Base-by-base conservation (phyloP, 257 asterid species). In the Striga asiatica region DNA sequence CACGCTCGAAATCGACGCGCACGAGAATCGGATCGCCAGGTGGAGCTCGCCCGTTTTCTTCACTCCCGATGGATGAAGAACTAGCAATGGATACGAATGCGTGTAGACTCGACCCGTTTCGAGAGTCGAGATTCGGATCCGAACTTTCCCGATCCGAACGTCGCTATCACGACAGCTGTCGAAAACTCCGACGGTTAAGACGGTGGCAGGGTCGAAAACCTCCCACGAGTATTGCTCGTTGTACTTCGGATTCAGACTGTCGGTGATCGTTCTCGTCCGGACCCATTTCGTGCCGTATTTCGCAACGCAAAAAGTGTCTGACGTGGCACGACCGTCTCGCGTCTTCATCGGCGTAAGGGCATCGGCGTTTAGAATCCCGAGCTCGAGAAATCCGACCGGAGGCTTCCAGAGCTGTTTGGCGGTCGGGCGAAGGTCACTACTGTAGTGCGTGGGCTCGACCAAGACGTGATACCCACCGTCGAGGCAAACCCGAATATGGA, bases 151-250 rank as follows among this genome's bases (percentile, higher is more conserved):
- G 29, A 89, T 77, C 66, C 64, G 78, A 66, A 29, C 4, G 59
- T 89, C 98, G 42, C 71, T 61, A 55, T 76, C 63, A 2, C 81
- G 81, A 52, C 71, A 60, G 52, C 81, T 81, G 28, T 86, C 96
- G 8, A 89, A 86, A 73, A 89, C 94, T 45, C 93, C 98, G 13
- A 89, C 62, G 2, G 94, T 86, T 22, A 89, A 78, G 64, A 89
- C 98, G 3, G 98, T 89, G 56, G 98, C 81, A 19, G 96, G 93
- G 71, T 89, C 96, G 38, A 66, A 83, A 68, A 89, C 98, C 62
- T 89, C 98, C 98, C 98, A 89, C 13, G 84, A 71, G 64, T 89
- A 89, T 70, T 89, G 98, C 72, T 89, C 98, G 50, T 89, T 89
- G 83, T 76, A 89, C 80, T 76, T 83, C 0, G 98, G 98, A 59